Evolutionary conservation across 2,329 filamentous ascomycete genomes (phyloP).

Genomic region (Dendryphion nanum): DNA sequence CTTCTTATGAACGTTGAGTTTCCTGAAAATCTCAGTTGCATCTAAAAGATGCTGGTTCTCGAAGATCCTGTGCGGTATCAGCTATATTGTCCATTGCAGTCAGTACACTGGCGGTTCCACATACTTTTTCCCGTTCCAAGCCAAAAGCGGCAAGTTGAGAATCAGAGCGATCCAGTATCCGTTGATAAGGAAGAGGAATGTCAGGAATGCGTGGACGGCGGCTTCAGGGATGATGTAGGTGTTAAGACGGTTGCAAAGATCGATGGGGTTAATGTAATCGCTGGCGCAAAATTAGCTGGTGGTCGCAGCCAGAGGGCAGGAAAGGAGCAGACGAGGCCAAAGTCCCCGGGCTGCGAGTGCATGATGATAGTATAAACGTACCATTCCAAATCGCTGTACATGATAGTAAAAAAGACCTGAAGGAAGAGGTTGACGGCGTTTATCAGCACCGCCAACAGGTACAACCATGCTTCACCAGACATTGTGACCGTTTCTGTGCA

Average conservation of each 20-base stretch:
- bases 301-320: not conserved
- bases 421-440: conserved; percentile 99
- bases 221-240: conserved; percentile 99
- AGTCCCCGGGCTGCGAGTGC: not conserved
- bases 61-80: conserved; percentile 68
- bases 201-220: conserved; percentile 93
- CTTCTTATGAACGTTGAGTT: conserved; percentile 99
- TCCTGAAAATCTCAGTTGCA: conserved; percentile 98
- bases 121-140: conserved; percentile 97
- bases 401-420: conserved; percentile 99
- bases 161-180: conserved; percentile 95
- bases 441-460: conserved; percentile 95
- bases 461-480: conserved; percentile 98
- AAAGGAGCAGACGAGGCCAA: not conserved
- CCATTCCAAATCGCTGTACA: conserved; percentile 99
- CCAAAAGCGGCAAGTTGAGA: conserved; percentile 87
- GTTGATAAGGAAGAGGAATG: conserved; percentile 94
- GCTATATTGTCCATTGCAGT: conserved; percentile 8
- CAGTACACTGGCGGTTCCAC: conserved; percentile 39
- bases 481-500: conserved; percentile 54
- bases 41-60: conserved; percentile 97
- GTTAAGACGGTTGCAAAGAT: conserved; percentile 99
- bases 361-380: conserved; percentile 53
- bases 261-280: conserved; percentile 99
- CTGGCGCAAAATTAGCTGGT: conserved; percentile 49